Evolutionary conservation across 225 moss, liverwort and hornwort genomes (phyloP), one percentile per base, ranked within the genome.

Genomic region (Sphagnum contortum): DNA sequence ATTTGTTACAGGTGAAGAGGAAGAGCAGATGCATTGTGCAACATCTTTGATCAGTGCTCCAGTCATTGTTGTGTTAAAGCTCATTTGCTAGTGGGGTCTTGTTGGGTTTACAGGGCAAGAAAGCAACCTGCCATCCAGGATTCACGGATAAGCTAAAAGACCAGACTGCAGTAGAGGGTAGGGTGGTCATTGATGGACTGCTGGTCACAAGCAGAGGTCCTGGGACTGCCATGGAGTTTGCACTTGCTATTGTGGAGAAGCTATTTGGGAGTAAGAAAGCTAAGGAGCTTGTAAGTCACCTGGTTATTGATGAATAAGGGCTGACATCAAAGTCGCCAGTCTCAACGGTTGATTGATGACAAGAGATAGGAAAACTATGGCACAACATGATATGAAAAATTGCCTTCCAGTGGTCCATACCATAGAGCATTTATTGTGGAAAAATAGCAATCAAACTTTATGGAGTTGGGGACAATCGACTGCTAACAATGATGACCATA

Each of bases 171-270:
- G 81, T 85, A 45, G 78, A 86, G 12, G 72, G 79, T 6, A 84
- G 90, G 68, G 95, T 92, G 69, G 90, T 96, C 5, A 92, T 92
- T 29, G 95, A 96, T 66, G 96, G 96, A 9, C 76, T 62, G 46
- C 66, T 82, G 57, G 69, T 96, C 48, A 96, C 96, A 46, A 96
- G 92, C 66, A 86, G 87, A 68, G 96, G 92, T 57, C 96, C 92
- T 44, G 96, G 96, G 68, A 96, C 92, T 50, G 85, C 92, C 5
- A 89, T 92, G 79, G 95, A 96, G 68, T 96, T 92, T 59, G 48
- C 90, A 61, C 81, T 96, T 46, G 75, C 87, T 55, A 90, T 96
- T 74, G 88, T 88, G 46, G 90, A 87, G 68, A 92, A 96, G 76
- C 75, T 96, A 56, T 70, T 83, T 64, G 76, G 68, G 50, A 84